Percentiles rank a stretch among this genome's conserved stretches.
These are phyloP conservation scores for Wickerhamiella parazyma DNA, from an alignment of 805 yeast species.

Conservation along the genomic window DNA sequence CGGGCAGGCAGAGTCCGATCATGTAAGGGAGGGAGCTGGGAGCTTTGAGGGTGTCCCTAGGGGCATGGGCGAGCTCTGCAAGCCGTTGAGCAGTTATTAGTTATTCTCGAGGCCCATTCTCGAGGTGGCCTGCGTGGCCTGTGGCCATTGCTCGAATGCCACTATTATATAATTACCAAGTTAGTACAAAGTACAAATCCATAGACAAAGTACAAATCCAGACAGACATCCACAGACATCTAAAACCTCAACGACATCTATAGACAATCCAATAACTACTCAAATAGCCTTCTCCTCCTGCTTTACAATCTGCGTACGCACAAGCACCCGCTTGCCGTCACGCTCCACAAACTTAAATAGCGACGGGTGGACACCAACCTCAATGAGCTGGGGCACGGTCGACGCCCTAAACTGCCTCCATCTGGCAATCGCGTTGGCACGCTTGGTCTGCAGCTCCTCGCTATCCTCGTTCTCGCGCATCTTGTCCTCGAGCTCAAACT, in stretches of 20 bases:
- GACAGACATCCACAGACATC: no score
- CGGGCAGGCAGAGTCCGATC: slow-evolving; percentile 20
- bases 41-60: no score
- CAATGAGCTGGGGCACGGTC: slow-evolving; percentile 33
- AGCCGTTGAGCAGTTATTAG: no score
- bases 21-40: no score
- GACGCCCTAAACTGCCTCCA: slow-evolving; percentile 71
- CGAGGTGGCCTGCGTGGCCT: no score
- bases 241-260: no score
- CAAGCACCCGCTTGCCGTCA: slow-evolving; percentile 17
- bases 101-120: no score
- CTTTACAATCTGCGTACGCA: slow-evolving; percentile 43
- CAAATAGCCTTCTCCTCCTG: slow-evolving; percentile 33
- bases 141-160: no score
- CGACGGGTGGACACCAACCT: slow-evolving; percentile 13
- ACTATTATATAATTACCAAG: no score
- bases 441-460: slow-evolving; percentile 73
- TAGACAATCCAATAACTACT: no score
- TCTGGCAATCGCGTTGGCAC: slow-evolving; percentile 68
- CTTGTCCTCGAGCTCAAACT: slow-evolving; percentile 88
- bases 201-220: background rate
- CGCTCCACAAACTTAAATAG: slow-evolving; percentile 15
- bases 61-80: no score
- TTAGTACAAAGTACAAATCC: no score
- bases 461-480: slow-evolving; percentile 91